Percentiles rank a stretch among this genome's conserved stretches.
Conservation (phyloP, 257 asterid genomes). For the Lithospermum erythrorhizon region DNA sequence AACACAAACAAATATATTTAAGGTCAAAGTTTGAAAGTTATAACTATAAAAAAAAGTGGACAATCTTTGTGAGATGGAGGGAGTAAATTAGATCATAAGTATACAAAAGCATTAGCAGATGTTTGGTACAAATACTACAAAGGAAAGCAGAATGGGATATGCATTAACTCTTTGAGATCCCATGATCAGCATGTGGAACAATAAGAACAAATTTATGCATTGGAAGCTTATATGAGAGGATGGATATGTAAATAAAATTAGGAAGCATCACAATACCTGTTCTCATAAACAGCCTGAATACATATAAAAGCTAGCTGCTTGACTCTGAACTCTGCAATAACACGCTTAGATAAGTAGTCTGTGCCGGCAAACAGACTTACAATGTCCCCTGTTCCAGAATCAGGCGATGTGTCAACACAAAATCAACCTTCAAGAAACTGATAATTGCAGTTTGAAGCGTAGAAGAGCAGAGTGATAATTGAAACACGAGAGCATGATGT, state of each 20-base stretch:
- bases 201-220: not conserved
- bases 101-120: not conserved
- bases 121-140: not conserved
- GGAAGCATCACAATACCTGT: constrained; percentile 42
- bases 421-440: constrained; percentile 1
- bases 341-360: constrained; percentile 41
- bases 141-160: not conserved
- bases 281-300: constrained; percentile 55
- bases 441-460: not conserved
- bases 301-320: constrained; percentile 59
- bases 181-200: not conserved
- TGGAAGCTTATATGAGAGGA: constrained; percentile 1
- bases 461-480: not conserved
- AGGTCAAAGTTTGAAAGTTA: too few relatives aligned
- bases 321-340: constrained; percentile 72
- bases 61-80: too few relatives aligned
- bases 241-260: not conserved
- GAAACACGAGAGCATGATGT: not conserved
- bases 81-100: not conserved
- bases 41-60: too few relatives aligned
- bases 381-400: constrained; percentile 40
- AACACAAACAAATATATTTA: too few relatives aligned
- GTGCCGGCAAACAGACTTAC: constrained; percentile 53
- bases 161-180: too few relatives aligned
- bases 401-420: constrained; percentile 3